Conservation (phyloP, 371 early-diverging fungal species). For the Mortierella sp. region DNA sequence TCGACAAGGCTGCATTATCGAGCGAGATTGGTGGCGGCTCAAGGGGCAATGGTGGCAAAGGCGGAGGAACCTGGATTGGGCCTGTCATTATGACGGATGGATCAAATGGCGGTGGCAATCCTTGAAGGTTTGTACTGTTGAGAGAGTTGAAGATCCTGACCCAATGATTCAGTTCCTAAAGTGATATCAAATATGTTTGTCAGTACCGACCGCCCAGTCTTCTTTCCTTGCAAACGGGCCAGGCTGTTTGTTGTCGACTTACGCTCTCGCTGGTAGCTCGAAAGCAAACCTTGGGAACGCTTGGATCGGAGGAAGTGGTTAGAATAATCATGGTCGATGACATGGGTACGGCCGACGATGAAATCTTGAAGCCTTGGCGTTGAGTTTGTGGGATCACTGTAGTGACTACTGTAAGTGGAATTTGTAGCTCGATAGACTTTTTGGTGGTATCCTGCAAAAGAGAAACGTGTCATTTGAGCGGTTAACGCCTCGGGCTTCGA, state of each 20-base stretch:
- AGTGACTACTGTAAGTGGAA: slow-evolving; percentile 15
- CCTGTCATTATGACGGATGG: slow-evolving; percentile 1
- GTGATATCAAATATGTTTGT: background rate
- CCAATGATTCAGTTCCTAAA: slow-evolving; percentile 45
- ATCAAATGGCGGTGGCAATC: slow-evolving; percentile 8
- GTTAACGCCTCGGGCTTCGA: too few relatives aligned
- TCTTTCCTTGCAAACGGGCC: too few relatives aligned
- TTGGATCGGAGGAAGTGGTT: slow-evolving; percentile 22
- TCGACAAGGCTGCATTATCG: background rate
- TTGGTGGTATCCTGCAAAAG: slow-evolving; percentile 31
- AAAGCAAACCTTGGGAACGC: slow-evolving; percentile 27
- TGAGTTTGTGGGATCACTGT: slow-evolving; percentile 15
- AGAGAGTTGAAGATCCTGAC: slow-evolving; percentile 39
- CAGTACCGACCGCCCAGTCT: too few relatives aligned
- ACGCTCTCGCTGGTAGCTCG: slow-evolving; percentile 45
- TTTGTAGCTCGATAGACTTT: slow-evolving; percentile 17
- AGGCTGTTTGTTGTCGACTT: slow-evolving; percentile 1
- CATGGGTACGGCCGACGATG: slow-evolving; percentile 11
- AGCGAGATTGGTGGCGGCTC: slow-evolving; percentile 16
- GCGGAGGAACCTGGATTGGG: slow-evolving; percentile 16
- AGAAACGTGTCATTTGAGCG: too few relatives aligned
- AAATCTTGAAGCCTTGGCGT: slow-evolving; percentile 17
- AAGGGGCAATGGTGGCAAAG: slow-evolving; percentile 32
- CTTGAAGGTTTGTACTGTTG: slow-evolving; percentile 11
- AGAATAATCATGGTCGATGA: slow-evolving; percentile 32